Percentiles rank a stretch among this genome's conserved stretches.
phyloP scores from a whole-genome alignment of 768 basidiomycete genomes.

The Megacollybia marginata region DNA sequence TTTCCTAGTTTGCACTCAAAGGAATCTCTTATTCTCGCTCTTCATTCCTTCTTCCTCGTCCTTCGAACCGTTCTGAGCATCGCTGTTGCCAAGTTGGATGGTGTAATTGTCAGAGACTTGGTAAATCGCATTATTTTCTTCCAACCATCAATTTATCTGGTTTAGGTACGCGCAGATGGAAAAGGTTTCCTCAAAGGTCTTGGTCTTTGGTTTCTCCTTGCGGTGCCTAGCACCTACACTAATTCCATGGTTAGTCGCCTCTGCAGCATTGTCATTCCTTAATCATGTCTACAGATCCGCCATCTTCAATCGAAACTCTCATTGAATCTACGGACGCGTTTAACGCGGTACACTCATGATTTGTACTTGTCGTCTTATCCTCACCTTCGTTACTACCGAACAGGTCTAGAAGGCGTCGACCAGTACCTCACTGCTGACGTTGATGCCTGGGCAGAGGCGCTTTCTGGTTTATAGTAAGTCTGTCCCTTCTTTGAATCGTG shows the following conservation, averaged over 20 bases:
- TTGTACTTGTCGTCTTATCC: slow-evolving; percentile 78
- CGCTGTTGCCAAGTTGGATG: slow-evolving; percentile 82
- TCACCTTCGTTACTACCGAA: slow-evolving; percentile 63
- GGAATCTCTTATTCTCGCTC: slow-evolving; percentile 64
- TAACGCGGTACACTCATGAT: slow-evolving; percentile 89
- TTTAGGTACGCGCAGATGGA: slow-evolving; percentile 71
- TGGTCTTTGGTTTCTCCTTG: slow-evolving; percentile 82
- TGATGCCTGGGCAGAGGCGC: slow-evolving; percentile 78
- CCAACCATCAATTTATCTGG: not conserved
- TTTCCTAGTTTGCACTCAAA: slow-evolving; percentile 57
- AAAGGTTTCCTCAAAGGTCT: slow-evolving; percentile 78
- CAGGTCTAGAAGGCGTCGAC: slow-evolving; percentile 67
- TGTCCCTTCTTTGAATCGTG: not conserved
- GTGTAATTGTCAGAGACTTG: slow-evolving; percentile 80
- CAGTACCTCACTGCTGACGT: slow-evolving; percentile 94
- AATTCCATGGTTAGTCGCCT: slow-evolving; percentile 73
- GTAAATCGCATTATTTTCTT: slow-evolving; percentile 27
- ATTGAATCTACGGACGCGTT: slow-evolving; percentile 72
- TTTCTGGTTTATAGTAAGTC: slow-evolving; percentile 85
- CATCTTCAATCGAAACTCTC: slow-evolving; percentile 85
- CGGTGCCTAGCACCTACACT: slow-evolving; percentile 90
- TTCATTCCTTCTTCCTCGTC: slow-evolving; percentile 83
- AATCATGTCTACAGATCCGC: slow-evolving; percentile 55
- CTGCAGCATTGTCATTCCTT: not conserved
- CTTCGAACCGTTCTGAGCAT: slow-evolving; percentile 83